Evolutionary conservation across 371 early-diverging fungal species (phyloP).

Genomic region (Lichtheimia ramosa): DNA sequence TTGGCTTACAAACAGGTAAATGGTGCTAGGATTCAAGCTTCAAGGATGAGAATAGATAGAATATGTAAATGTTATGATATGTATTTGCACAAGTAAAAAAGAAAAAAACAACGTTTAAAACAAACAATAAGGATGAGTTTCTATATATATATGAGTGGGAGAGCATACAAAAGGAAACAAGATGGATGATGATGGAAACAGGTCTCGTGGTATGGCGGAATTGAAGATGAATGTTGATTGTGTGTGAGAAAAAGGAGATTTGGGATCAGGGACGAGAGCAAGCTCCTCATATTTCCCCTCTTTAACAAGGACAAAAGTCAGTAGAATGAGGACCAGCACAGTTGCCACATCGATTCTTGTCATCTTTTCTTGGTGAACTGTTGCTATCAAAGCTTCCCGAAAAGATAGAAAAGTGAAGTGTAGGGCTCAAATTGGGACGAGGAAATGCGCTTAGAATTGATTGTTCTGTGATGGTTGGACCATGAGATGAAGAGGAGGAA

Average conservation of each 20-base stretch:
- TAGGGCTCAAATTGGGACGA: conserved; percentile 51
- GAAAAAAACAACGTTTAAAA: neutral
- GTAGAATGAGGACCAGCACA: conserved; percentile 54
- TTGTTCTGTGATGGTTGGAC: conserved; percentile 32
- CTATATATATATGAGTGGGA: neutral
- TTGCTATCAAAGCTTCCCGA: conserved; percentile 18
- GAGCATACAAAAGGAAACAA: too few species aligned
- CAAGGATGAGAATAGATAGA: neutral
- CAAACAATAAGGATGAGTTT: conserved; percentile 1
- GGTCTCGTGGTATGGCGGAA: neutral
- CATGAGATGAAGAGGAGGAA: neutral
- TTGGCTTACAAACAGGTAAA: too few species aligned
- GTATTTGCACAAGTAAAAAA: neutral
- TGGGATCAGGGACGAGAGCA: neutral
- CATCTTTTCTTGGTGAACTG: conserved; percentile 21
- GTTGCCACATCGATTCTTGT: conserved; percentile 31
- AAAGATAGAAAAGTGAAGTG: conserved; percentile 42
- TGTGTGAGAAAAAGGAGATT: neutral
- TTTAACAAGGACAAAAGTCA: conserved; percentile 50
- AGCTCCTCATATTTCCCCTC: too few species aligned
- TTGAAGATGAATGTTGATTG: neutral
- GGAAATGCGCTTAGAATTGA: conserved; percentile 42
- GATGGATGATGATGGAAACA: too few species aligned
- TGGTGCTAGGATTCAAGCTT: too few species aligned
- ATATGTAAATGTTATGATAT: neutral